Percentiles rank a stretch among this genome's conserved stretches.
phyloP scores from a whole-genome alignment of 305 asterid species.

The Nicotiana rustica region DNA sequence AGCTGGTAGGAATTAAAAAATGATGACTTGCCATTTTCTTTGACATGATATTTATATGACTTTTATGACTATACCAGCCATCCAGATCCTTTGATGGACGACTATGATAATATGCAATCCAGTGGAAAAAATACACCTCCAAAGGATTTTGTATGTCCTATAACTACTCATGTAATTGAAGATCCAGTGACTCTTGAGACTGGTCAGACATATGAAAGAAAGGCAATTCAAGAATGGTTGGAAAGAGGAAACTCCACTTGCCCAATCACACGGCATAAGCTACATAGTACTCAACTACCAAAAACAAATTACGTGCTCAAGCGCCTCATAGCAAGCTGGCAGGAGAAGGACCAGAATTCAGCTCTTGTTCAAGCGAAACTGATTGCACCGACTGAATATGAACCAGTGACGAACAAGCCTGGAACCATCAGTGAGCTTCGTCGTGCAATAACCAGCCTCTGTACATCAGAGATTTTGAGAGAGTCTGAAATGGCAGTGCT shows the following conservation, averaged over 20 bases:
- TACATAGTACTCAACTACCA: constrained; percentile 60
- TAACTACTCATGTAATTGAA: constrained; percentile 71
- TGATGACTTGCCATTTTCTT: constrained; percentile 14
- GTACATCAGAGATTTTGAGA: constrained; percentile 64
- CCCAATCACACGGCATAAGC: constrained; percentile 83
- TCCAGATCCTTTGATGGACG: constrained; percentile 60
- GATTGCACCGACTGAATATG: constrained; percentile 32
- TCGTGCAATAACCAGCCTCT: constrained; percentile 58
- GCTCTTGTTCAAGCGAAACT: constrained; percentile 36
- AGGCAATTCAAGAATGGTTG: constrained; percentile 87
- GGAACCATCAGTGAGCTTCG: constrained; percentile 60
- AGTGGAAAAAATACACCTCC: constrained; percentile 61
- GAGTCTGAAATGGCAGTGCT: constrained; percentile 76
- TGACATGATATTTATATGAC: neutral
- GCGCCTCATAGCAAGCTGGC: constrained; percentile 85
- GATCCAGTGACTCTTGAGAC: constrained; percentile 93
- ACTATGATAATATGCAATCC: constrained; percentile 40
- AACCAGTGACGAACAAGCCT: constrained; percentile 42
- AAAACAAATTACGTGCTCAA: constrained; percentile 84
- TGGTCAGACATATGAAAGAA: constrained; percentile 80
- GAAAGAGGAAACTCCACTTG: constrained; percentile 76
- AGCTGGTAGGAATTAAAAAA: constrained; percentile 49
- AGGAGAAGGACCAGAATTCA: constrained; percentile 46
- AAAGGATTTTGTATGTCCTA: constrained; percentile 87
- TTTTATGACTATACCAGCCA: constrained; percentile 45